phyloP scores from a whole-genome alignment of 805 yeast species.

The Cyberlindnera mississippiensis region DNA sequence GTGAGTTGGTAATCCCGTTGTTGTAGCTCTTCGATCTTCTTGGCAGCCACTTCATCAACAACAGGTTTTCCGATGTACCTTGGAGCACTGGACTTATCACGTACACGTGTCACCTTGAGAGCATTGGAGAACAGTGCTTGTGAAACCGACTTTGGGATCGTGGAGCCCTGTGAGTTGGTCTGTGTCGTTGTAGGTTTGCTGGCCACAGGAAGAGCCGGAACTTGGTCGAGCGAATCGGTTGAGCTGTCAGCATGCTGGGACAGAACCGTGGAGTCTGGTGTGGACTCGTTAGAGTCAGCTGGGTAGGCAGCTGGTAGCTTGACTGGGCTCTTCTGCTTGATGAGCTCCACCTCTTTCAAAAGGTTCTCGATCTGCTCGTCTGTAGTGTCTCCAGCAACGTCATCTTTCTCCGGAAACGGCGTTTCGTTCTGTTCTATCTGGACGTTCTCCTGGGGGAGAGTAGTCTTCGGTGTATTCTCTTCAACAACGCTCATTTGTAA shows the following conservation, averaged over 20 bases:
- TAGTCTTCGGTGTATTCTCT: no score
- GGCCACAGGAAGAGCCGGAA: neutral
- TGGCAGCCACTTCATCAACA: conserved; percentile 17
- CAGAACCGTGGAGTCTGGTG: conserved; percentile 16
- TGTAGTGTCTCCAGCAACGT: conserved; percentile 8
- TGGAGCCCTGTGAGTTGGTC: conserved; percentile 3
- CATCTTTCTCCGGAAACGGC: neutral
- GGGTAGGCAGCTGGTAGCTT: conserved; percentile 8
- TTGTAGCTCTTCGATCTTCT: conserved; percentile 28
- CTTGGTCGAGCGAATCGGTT: conserved; percentile 8
- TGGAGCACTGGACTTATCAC: conserved; percentile 23
- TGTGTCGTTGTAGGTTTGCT: neutral
- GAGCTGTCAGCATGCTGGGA: conserved; percentile 8
- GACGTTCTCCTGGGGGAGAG: no score
- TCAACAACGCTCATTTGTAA: no score
- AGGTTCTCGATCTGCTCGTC: conserved; percentile 29
- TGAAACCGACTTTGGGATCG: conserved; percentile 28
- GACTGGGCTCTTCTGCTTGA: conserved; percentile 21
- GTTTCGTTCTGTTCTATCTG: no score
- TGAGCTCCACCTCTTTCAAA: conserved; percentile 24
- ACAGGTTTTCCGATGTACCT: conserved; percentile 25
- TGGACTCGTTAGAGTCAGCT: conserved; percentile 8
- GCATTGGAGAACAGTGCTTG: conserved; percentile 24
- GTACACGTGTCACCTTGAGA: conserved; percentile 26
- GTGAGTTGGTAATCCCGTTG: conserved; percentile 30